Base-by-base conservation (phyloP, 768 basidiomycete genomes). In the Flagelloscypha sp. region DNA sequence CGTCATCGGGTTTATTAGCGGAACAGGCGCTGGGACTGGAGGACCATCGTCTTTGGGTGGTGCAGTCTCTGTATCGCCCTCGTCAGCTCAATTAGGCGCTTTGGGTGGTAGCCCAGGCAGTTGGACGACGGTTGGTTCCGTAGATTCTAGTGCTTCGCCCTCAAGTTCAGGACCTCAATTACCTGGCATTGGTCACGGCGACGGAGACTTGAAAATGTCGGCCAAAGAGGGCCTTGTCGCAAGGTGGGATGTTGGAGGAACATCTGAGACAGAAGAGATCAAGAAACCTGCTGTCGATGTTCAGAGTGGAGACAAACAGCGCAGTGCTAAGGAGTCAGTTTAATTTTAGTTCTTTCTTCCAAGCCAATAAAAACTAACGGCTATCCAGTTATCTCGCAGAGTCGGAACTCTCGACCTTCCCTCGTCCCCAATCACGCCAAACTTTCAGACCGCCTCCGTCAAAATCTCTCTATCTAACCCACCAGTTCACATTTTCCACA, bases 401-500 rank as follows among this genome's bases (percentile, higher is more conserved):
- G 27, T 88, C 86, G 1, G 92, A 95, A 52, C 70, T 94, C 4
- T 82, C 83, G 32, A 88, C 86, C 0, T 75, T 56, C 50, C 76
- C 82, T 74, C 77, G 1, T 61, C 68, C 0, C 62, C 56, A 2
- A 62, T 86, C 23, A 67, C 85, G 0, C 84, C 88, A 2, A n/a
- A n/a, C n/a, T n/a, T n/a, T n/a, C n/a, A n/a, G n/a, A n/a, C n/a
- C n/a, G n/a, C n/a, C n/a, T n/a, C n/a, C n/a, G n/a, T n/a, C n/a
- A n/a, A n/a, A 78, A 0, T 68, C 84, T 1, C 68, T 95, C 20
- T 94, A 94, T 55, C 76, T 87, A 12, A 75, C 79, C 0, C 84
- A 88, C 45, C 87, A 93, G 41, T 87, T 94, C 52, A 66, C 78
- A 8, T 94, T 94, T 63, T 70, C 74, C 46, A 69, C 76, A 2